phyloP scores from a whole-genome alignment of 257 asterid species.

The Solanum pennellii region DNA sequence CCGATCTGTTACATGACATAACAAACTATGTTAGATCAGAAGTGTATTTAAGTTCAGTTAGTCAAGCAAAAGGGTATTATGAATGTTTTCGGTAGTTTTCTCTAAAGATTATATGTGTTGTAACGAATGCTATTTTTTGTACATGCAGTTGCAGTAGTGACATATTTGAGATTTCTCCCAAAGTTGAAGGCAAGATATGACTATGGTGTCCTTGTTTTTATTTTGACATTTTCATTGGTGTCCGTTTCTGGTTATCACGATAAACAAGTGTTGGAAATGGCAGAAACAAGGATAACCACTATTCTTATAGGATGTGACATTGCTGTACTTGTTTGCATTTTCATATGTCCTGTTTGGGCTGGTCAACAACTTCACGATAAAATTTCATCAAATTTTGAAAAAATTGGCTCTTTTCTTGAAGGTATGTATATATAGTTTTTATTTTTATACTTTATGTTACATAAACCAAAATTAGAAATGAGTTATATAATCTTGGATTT shows the following conservation, averaged over 20 bases:
- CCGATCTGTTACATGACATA: too few species aligned
- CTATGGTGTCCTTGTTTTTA: constrained; percentile 54
- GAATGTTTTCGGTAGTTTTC: too few species aligned
- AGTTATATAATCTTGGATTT: not conserved
- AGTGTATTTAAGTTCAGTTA: not conserved
- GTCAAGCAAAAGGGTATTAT: too few species aligned
- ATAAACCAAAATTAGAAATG: not conserved
- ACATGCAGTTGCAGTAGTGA: constrained; percentile 34
- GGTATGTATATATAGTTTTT: constrained; percentile 8
- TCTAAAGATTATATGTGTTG: not conserved
- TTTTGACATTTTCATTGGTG: constrained; percentile 46
- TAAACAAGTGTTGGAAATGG: constrained; percentile 41
- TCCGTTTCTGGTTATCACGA: constrained; percentile 53
- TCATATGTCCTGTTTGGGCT: constrained; percentile 67
- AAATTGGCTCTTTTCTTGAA: constrained; percentile 45
- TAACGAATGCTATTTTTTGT: not conserved
- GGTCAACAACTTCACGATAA: constrained; percentile 57
- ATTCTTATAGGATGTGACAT: constrained; percentile 43
- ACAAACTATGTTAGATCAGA: not conserved
- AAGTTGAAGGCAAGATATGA: constrained; percentile 61
- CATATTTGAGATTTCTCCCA: constrained; percentile 49
- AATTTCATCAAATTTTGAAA: constrained; percentile 46
- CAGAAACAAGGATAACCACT: constrained; percentile 43
- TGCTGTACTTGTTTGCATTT: constrained; percentile 24
- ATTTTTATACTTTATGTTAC: not conserved